Base-by-base conservation (phyloP, 306 rosid species). In the Delonix regia region DNA sequence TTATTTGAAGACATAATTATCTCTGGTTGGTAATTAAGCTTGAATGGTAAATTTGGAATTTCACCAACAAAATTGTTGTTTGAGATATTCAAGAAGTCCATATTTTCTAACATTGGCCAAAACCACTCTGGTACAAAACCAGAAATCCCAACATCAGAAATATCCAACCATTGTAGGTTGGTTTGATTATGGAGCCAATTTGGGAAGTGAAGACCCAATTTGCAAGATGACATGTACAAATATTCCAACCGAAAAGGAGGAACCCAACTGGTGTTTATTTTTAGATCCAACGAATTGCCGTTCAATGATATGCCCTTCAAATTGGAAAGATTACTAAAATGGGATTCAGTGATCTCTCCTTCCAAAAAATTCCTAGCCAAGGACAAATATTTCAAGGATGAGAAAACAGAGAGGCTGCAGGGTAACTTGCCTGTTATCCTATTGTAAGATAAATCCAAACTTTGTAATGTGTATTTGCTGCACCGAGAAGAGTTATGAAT, bases 111-210 rank as follows among this genome's bases (percentile, higher is more conserved):
- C 1, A 33, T 53, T 3, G 1, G 4, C 84, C 84, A 80, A 66
- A 80, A 56, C 72, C 71, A 56, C 0, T 71, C 48, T 2, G 82
- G 82, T 8, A 77, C 24, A 13, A 3, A 22, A 57, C 67, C 79
- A 7, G 15, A 4, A 42, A 82, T 56, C 16, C 48, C 41, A 13
- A 27, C 57, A 55, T 63, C 0, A 2, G 79, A 71, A 53, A 70
- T 64, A 56, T 76, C 48, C 0, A 76, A 28, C 3, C 0, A 2
- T 0, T 0, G 0, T 7, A 77, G 13, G 2, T 1, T 0, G 6
- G 1, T 45, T 27, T 71, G 79, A 64, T 2, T 16, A 0, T 56
- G 38, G 4, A 82, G 62, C 82, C 79, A 82, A 10, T 47, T 44
- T 12, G 71, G 59, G 19, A 82, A 82, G 13, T 2, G 22, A 18